These are phyloP conservation scores for Cryptococcus maquisensis DNA, from an alignment of 1,284 basidiomycete genomes.

Conservation along the genomic window DNA sequence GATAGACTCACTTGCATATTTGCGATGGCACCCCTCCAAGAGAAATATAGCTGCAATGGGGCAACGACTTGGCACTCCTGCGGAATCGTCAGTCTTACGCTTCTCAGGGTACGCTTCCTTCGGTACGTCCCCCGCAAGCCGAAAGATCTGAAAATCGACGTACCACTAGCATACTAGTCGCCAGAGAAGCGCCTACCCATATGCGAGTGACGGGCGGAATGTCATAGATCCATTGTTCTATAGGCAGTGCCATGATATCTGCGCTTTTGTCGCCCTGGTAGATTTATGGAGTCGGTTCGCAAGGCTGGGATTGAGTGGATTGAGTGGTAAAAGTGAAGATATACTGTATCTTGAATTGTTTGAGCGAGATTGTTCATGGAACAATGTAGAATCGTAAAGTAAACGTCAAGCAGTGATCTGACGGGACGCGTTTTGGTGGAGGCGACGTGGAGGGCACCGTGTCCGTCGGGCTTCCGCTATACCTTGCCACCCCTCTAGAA, in stretches of 20 bases:
- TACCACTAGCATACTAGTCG: slow-evolving; percentile 78
- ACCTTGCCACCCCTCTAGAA: no score
- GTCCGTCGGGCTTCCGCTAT: no score
- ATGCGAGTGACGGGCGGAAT: slow-evolving; percentile 82
- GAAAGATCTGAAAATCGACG: no score
- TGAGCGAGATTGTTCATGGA: neutral
- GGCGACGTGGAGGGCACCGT: no score
- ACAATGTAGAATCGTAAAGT: neutral
- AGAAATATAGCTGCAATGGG: slow-evolving; percentile 87
- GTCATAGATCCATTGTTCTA: slow-evolving; percentile 63
- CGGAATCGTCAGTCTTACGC: neutral
- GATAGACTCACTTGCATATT: slow-evolving; percentile 64
- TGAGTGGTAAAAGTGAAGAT: neutral
- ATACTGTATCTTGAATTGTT: neutral
- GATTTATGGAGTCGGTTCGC: neutral
- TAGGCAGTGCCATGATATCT: slow-evolving; percentile 29
- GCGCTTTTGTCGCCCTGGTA: neutral
- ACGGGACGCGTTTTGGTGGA: no score
- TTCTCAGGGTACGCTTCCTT: neutral
- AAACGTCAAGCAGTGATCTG: no score
- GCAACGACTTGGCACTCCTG: slow-evolving; percentile 90
- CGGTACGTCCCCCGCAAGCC: no score
- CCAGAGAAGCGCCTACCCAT: slow-evolving; percentile 72
- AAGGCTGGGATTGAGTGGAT: neutral
- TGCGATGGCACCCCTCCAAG: slow-evolving; percentile 72